Percentiles rank a stretch among this genome's conserved stretches.
Evolutionary conservation across 2,329 filamentous ascomycete species (phyloP).

Genomic region (Pseudogymnoascus sp.): DNA sequence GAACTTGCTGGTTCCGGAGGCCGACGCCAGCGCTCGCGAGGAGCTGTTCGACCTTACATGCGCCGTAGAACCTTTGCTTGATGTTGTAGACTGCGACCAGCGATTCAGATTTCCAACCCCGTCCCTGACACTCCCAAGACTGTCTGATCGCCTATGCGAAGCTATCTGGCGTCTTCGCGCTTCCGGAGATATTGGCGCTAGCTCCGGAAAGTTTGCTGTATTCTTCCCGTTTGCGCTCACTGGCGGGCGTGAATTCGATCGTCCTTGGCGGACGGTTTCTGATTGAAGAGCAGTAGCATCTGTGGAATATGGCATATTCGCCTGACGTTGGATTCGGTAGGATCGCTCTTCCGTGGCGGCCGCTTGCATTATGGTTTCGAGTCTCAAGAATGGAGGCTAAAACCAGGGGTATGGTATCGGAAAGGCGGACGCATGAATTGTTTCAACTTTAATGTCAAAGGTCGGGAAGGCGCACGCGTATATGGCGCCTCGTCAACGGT

Average conservation of each 20-base stretch:
- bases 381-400: constrained; percentile 1
- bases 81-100: constrained; percentile 45
- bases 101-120: constrained; percentile 41
- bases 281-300: background rate
- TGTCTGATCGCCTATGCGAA: constrained; percentile 30
- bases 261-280: background rate
- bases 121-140: constrained; percentile 32
- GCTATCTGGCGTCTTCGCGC: constrained; percentile 15
- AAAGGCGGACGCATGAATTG: constrained; percentile 7
- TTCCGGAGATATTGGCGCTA: constrained; percentile 12
- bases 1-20: constrained; percentile 18
- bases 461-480: background rate
- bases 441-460: background rate
- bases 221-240: background rate
- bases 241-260: background rate
- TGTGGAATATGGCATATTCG: constrained; percentile 4
- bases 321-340: constrained; percentile 2
- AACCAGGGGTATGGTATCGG: background rate
- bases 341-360: constrained; percentile 4
- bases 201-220: constrained; percentile 9
- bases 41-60: constrained; percentile 15
- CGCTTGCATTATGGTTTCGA: constrained; percentile 7
- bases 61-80: constrained; percentile 36
- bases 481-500: background rate
- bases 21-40: constrained; percentile 19